These are phyloP conservation scores for Stemphylium beticola DNA, from an alignment of 2,329 filamentous ascomycete species.

Conservation along the genomic window DNA sequence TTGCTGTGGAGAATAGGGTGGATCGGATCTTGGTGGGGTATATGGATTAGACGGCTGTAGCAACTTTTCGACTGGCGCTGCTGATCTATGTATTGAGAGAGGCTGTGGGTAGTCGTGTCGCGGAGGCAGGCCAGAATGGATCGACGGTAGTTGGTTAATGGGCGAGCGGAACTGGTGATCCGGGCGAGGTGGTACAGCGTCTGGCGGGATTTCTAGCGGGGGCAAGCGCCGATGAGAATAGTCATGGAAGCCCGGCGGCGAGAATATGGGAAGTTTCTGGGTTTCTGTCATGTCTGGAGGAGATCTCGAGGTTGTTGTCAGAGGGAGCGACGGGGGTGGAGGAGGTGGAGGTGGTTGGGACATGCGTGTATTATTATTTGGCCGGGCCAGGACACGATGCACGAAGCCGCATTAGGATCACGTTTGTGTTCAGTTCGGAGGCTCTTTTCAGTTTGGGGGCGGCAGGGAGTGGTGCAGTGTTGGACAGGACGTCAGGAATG, in stretches of 20 bases:
- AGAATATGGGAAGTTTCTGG: conserved; percentile 52
- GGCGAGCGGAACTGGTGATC: conserved; percentile 50
- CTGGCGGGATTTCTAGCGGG: conserved; percentile 49
- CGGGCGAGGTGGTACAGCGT: conserved; percentile 45
- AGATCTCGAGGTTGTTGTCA: conserved; percentile 43
- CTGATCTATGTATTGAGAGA: conserved; percentile 30
- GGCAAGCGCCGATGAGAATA: conserved; percentile 49
- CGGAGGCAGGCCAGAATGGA: conserved; percentile 42
- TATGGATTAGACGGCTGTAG: conserved; percentile 45
- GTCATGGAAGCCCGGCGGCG: conserved; percentile 49
- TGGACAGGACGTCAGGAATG: conserved; percentile 49
- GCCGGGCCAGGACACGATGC: conserved; percentile 49
- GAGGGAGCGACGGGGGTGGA: conserved; percentile 52
- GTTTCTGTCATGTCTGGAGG: conserved; percentile 54
- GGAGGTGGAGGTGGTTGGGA: conserved; percentile 50
- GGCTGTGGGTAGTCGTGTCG: conserved; percentile 39
- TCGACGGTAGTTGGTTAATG: conserved; percentile 46
- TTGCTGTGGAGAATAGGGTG: conserved; percentile 49
- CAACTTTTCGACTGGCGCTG: conserved; percentile 46
- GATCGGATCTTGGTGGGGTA: conserved; percentile 49
- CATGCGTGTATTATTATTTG: conserved; percentile 54
- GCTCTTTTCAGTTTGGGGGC: conserved; percentile 43
- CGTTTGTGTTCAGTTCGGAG: conserved; percentile 45
- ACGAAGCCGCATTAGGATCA: conserved; percentile 50
- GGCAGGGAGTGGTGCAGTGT: conserved; percentile 48